Evolutionary conservation across 192 early-diverging fungal genomes (phyloP), one percentile per base, ranked within the genome.

Genomic region (Chytriomyces confervae): DNA sequence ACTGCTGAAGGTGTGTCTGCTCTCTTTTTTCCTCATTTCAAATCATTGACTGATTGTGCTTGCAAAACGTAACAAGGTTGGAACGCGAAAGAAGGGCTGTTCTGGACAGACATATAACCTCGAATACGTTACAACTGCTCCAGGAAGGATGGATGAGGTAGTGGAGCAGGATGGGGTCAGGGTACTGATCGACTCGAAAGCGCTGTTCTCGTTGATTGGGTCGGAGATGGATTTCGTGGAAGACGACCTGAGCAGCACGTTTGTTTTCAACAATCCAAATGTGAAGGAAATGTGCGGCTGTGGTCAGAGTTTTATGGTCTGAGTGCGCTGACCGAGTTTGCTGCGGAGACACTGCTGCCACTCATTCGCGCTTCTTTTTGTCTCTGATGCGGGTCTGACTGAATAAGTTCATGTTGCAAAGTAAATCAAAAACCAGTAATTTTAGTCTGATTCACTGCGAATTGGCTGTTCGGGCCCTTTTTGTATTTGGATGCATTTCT

Each of bases 221-320:
- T 94, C 93, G 61, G 97, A 99, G 78, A 97, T 99, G 95, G 97
- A 99, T 85, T 99, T 89, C 87, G 93, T 95, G 45, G 90, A 97
- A 75, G 94, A 96, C 62, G 92, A 91, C 80, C 85, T 99, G 70
- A 92, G 94, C 5, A 90, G 91, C 23, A 91, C 94, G 84, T 99
- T 99, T 88, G 92, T 98, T 3, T 99, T 99, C 84, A 92, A 93
- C 75, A 99, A 99, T 82, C 97, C 97, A 11, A 99, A 99, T 74
- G 92, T 95, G 81, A 98, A 98, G 66, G 95, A 94, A 79, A 90
- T 91, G 51, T 98, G 97, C 77, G 95, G 96, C 11, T 98, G 97
- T 77, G 97, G 97, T 73, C 90, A 94, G 85, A 94, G 92, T 76
- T 97, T 98, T 86, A 89, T 92, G 81, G 90, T 95, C 2, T 95